Percentiles rank a stretch among this genome's conserved stretches.
Conservation (phyloP, 83 land plant species). For the Thuja plicata region DNA sequence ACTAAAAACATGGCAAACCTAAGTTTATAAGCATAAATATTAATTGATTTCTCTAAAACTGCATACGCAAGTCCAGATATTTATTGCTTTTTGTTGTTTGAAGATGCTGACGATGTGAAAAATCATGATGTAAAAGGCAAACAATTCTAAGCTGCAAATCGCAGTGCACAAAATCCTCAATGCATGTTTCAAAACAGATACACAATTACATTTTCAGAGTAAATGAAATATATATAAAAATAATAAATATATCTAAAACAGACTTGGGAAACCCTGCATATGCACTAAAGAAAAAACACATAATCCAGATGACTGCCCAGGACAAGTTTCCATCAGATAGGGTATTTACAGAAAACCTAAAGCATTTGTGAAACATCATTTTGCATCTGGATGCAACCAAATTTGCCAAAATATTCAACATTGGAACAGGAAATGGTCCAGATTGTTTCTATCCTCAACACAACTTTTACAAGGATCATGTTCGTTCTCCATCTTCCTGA, state of each 20-base stretch:
- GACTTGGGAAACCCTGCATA: neutral
- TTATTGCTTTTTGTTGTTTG: slow-evolving; percentile 61
- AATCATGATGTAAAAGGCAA: slow-evolving; percentile 74
- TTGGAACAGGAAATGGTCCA: no score
- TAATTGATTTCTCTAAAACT: neutral
- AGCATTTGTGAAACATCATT: neutral
- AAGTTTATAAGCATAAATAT: neutral
- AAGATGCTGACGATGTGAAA: slow-evolving; percentile 77
- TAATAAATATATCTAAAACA: slow-evolving; percentile 9
- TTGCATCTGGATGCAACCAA: neutral
- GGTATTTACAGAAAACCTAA: neutral
- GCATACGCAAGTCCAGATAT: slow-evolving; percentile 2
- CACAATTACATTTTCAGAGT: neutral
- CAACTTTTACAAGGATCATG: no score
- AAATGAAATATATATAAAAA: neutral
- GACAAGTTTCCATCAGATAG: neutral
- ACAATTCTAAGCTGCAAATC: slow-evolving; percentile 67
- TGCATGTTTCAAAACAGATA: neutral
- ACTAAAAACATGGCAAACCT: neutral
- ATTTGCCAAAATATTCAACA: neutral
- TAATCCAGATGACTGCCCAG: neutral
- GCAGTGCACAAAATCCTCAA: neutral
- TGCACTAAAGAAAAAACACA: neutral
- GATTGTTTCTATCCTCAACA: no score
- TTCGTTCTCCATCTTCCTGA: no score